Conservation (phyloP, 1,284 basidiomycete species). For the Fomitopsis betulina region DNA sequence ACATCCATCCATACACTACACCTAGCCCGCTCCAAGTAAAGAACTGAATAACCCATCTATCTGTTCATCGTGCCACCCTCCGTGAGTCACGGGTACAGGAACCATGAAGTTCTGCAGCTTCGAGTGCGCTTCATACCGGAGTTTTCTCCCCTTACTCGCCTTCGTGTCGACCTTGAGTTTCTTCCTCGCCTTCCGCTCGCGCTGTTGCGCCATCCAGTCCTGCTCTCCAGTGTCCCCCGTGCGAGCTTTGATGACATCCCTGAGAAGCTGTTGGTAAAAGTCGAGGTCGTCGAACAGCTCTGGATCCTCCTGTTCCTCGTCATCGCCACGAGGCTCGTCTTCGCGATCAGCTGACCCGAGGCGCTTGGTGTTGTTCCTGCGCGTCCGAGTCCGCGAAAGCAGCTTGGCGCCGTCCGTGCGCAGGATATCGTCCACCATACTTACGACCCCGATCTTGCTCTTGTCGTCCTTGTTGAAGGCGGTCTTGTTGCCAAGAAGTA, state of each 20-base stretch:
- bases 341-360: slow-evolving; percentile 31
- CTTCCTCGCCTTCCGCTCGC: slow-evolving; percentile 59
- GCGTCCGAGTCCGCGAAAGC: slow-evolving; percentile 51
- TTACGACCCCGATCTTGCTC: slow-evolving; percentile 43
- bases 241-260: slow-evolving; percentile 81
- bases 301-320: slow-evolving; percentile 33
- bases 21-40: slow-evolving; percentile 52
- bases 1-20: neutral
- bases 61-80: slow-evolving; percentile 88
- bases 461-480: slow-evolving; percentile 52
- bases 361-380: slow-evolving; percentile 41
- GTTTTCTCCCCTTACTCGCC: slow-evolving; percentile 75
- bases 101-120: slow-evolving; percentile 95
- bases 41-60: slow-evolving; percentile 89
- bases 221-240: slow-evolving; percentile 38
- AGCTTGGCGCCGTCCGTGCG: slow-evolving; percentile 47
- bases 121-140: slow-evolving; percentile 87
- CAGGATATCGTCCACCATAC: slow-evolving; percentile 70
- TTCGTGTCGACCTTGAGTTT: slow-evolving; percentile 85
- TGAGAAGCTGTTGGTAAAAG: slow-evolving; percentile 85
- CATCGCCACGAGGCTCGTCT: slow-evolving; percentile 6
- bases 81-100: slow-evolving; percentile 58
- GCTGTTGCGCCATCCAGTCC: slow-evolving; percentile 65
- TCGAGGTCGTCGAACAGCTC: slow-evolving; percentile 85
- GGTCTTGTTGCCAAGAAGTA: slow-evolving; percentile 64